Base-by-base conservation (phyloP, 495 filamentous ascomycete species). In the Hamigera avellanea region DNA sequence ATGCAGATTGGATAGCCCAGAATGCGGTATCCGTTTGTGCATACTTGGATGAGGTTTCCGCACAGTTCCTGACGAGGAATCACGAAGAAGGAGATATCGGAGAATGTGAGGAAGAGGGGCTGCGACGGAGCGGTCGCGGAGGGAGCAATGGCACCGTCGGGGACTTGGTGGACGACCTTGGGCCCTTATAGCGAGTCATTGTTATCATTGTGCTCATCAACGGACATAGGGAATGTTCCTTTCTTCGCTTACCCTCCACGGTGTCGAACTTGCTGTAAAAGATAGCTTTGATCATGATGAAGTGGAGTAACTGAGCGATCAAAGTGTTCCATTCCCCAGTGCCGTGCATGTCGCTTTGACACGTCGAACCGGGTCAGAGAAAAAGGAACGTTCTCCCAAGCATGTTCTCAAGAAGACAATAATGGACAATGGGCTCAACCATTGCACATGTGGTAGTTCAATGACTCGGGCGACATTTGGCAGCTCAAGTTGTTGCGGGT, bases 191-290 rank as follows among this genome's bases (percentile, higher is more conserved):
- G 19, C 26, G 15, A 26, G 16, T 34, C 8, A 34, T 6, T 49
- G 27, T 44, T 13, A 55, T 40, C 1, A 39, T 42, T 13, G 32
- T 19, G 23, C 15, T 21, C 16, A 19, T 38, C 30, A n/a, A 10
- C 34, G n/a, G 10, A 4, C 17, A 30, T 14, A 39, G 7, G 16
- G 21, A 21, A 16, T 19, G 14, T 19, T 17, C 5, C 21, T 23
- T 21, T 19, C 34, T 8, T 12, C 17, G 39, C 49, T 44, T 63
- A 86, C 88, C 88, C 73, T 93, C 80, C 45, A 83, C 71, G 9
- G 83, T 80, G 48, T 95, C 83, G 64, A 98, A 98, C 40, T 82
- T 79, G 42, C 84, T 83, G 59, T 88, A 95, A 66, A 96, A 98
- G 40, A 96, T 93, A 40, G 85, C 83, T 48, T 88, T 83, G 59